These are phyloP conservation scores for Stenocarpella maydis DNA, from an alignment of 2,329 filamentous ascomycete genomes.

Conservation along the genomic window DNA sequence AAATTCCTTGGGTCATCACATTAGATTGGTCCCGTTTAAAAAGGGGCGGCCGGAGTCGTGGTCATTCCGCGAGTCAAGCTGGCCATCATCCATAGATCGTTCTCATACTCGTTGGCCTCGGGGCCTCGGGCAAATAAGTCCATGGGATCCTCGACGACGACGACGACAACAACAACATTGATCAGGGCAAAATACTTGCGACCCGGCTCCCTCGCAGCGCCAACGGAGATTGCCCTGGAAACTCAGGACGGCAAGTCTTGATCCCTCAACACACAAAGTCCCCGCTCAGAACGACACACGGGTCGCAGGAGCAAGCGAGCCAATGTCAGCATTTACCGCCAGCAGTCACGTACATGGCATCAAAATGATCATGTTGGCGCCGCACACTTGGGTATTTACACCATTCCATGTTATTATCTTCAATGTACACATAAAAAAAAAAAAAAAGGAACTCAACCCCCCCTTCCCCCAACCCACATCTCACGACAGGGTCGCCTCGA, in stretches of 20 bases:
- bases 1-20: background rate
- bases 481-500: conserved; percentile 44
- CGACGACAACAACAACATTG: no score
- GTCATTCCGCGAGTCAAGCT: background rate
- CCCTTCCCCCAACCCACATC: no score
- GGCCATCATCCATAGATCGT: background rate
- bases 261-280: background rate
- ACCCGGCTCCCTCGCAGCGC: no score
- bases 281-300: background rate
- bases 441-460: no score
- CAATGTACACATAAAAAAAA: no score
- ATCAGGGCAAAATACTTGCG: background rate
- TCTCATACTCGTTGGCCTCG: background rate
- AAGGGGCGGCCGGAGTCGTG: background rate
- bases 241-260: no score
- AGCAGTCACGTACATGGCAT: background rate
- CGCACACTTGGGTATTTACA: background rate
- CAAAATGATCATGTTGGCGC: background rate
- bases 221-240: background rate
- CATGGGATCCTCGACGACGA: background rate
- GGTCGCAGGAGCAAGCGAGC: background rate
- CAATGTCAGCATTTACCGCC: background rate
- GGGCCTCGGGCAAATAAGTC: no score
- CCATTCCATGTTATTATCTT: background rate
- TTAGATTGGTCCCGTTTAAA: background rate